Conservation (phyloP, 352 stramenopile species). For the Globisporangium parvum region DNA sequence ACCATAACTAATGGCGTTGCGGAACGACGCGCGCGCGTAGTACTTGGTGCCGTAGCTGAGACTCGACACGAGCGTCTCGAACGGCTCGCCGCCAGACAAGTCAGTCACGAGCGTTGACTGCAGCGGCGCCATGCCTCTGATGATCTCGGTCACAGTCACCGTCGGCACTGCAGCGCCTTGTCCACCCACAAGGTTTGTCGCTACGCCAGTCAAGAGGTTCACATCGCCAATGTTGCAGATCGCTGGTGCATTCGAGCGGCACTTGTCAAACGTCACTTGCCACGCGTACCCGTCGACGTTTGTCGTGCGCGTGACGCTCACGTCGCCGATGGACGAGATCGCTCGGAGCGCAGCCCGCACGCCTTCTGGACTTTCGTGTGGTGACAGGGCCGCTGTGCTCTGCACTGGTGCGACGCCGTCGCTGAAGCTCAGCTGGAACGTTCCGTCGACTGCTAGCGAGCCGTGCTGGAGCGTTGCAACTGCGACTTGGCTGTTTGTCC, state of each 20-base stretch:
- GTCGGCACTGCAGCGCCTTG: constrained; percentile 24
- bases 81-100: constrained; percentile 70
- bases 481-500: constrained; percentile 31
- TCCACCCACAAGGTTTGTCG: constrained; percentile 41
- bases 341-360: constrained; percentile 44
- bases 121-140: constrained; percentile 43
- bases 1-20: constrained; percentile 86
- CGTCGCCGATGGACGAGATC: constrained; percentile 46
- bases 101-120: constrained; percentile 61
- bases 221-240: constrained; percentile 92
- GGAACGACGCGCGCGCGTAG: constrained; percentile 89
- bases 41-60: constrained; percentile 86
- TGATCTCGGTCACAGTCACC: constrained; percentile 43
- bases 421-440: constrained; percentile 48
- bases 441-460: constrained; percentile 53
- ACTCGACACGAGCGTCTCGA: constrained; percentile 45
- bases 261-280: constrained; percentile 89
- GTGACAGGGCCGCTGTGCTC: constrained; percentile 42
- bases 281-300: constrained; percentile 78
- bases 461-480: constrained; percentile 34
- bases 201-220: constrained; percentile 37
- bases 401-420: constrained; percentile 21
- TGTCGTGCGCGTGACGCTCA: constrained; percentile 54
- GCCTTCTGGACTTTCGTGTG: constrained; percentile 35
- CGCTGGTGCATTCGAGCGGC: constrained; percentile 39